Percentiles rank a stretch among this genome's conserved stretches.
These are phyloP conservation scores for Phytophthora litchii DNA, from an alignment of 352 stramenopile genomes.

Conservation along the genomic window DNA sequence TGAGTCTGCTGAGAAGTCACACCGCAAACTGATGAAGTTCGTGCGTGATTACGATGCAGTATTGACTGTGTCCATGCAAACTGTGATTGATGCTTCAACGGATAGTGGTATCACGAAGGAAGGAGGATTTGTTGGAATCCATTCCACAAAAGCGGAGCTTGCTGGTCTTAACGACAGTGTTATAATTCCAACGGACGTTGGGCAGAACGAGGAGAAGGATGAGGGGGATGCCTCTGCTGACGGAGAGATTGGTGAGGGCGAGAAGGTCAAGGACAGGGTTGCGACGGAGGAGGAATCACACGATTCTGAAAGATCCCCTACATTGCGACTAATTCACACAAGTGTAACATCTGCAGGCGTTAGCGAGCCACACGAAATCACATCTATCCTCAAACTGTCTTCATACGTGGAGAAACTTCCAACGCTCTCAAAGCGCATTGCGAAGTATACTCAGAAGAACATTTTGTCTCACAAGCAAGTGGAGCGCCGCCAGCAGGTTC, in stretches of 20 bases:
- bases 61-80: slow-evolving; percentile 80
- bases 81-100: slow-evolving; percentile 88
- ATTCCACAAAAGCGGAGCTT: slow-evolving; percentile 72
- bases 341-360: not conserved
- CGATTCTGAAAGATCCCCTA: slow-evolving; percentile 22
- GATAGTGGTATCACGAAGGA: slow-evolving; percentile 86
- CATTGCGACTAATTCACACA: slow-evolving; percentile 33
- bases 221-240: slow-evolving; percentile 7
- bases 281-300: slow-evolving; percentile 11
- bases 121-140: slow-evolving; percentile 76
- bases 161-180: slow-evolving; percentile 53
- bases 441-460: slow-evolving; percentile 73
- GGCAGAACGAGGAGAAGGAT: slow-evolving; percentile 35
- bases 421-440: slow-evolving; percentile 67
- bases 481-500: slow-evolving; percentile 68
- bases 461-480: slow-evolving; percentile 72
- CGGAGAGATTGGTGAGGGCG: slow-evolving; percentile 4
- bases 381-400: slow-evolving; percentile 11
- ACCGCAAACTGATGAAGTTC: slow-evolving; percentile 98
- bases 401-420: slow-evolving; percentile 61
- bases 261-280: slow-evolving; percentile 18
- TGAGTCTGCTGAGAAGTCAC: slow-evolving; percentile 97
- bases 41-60: slow-evolving; percentile 92
- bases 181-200: slow-evolving; percentile 38
- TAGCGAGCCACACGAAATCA: slow-evolving; percentile 3